phyloP scores from a whole-genome alignment of 2,329 filamentous ascomycete species.

The Trichoderma sp. region DNA sequence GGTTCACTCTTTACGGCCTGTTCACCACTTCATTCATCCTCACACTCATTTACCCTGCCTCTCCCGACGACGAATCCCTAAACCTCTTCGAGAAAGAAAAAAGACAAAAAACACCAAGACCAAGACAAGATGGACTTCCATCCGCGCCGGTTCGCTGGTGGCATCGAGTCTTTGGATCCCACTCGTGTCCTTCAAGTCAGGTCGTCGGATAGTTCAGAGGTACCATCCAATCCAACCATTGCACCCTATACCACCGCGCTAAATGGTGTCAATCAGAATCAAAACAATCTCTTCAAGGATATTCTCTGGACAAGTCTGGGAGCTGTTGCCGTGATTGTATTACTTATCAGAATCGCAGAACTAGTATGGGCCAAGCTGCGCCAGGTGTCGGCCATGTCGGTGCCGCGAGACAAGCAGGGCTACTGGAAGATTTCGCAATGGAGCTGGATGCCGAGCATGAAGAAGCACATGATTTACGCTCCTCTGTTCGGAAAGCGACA shows the following conservation, averaged over 20 bases:
- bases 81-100: neutral
- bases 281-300: conserved; percentile 58
- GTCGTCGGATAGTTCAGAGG: conserved; percentile 30
- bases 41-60: conserved; percentile 7
- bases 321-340: conserved; percentile 51
- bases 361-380: conserved; percentile 56
- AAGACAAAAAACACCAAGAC: neutral
- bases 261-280: conserved; percentile 58
- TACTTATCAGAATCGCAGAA: conserved; percentile 53
- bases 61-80: neutral
- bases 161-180: conserved; percentile 31
- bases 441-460: conserved; percentile 60
- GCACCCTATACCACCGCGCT: conserved; percentile 55
- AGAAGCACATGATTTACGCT: conserved; percentile 60
- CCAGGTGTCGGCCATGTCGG: conserved; percentile 58
- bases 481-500: conserved; percentile 64
- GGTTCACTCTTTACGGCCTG: conserved; percentile 9
- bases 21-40: neutral
- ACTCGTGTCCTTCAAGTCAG: conserved; percentile 34
- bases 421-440: conserved; percentile 61
- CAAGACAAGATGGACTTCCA: conserved; percentile 34
- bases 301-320: conserved; percentile 61
- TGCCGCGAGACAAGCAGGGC: conserved; percentile 49
- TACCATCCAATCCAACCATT: conserved; percentile 48
- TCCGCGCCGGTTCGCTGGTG: conserved; percentile 33